Base-by-base conservation (phyloP, 2,329 filamentous ascomycete genomes). In the Cordyceps cateniannulata region DNA sequence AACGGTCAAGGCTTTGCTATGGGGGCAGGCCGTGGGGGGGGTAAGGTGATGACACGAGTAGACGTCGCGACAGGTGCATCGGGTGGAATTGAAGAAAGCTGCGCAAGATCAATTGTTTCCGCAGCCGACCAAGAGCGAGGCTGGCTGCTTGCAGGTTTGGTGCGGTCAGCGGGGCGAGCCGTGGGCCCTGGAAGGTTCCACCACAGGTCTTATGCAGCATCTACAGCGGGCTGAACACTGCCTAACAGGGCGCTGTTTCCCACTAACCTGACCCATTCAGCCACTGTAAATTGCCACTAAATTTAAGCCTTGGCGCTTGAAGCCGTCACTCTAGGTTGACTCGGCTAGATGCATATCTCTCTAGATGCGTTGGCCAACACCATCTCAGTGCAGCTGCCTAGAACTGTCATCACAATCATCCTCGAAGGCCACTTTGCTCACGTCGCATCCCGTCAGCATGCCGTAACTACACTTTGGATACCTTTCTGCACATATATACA, bases 171-270 rank as follows among this genome's bases (percentile, higher is more conserved):
- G 57, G 57, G 56, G 56, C 56, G 56, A 59, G 35, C 57, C 44
- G 56, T 20, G n/a, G 49, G 49, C 24, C 38, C 57, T 59, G 57
- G 57, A 59, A 59, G 57, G 57, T 59, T 59, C 57, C 57, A 53
- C 49, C 10, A 35, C 22, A 52, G 24, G 3, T 10, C 38, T 8
- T 18, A 9, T 42, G 38, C 14, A 18, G 38, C 38, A 40, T 40
- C 38, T 40, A 10, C 38, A 40, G 18, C 32, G 32, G 38, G 38
- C 38, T 42, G 16, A 42, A 6, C 38, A 42, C 32, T 35, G 32
- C 32, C 2, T 3, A 12, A 35, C 32, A 9, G 14, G 32, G 29
- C 16, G 55, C 55, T 50, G 22, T 40, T 58, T 45, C 20, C 29
- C 42, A 57, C 54, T 49, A 49, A 57, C 54, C 54, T 47, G 40